Conservation (phyloP, 106 monocot species). For the Dioscorea alata region DNA sequence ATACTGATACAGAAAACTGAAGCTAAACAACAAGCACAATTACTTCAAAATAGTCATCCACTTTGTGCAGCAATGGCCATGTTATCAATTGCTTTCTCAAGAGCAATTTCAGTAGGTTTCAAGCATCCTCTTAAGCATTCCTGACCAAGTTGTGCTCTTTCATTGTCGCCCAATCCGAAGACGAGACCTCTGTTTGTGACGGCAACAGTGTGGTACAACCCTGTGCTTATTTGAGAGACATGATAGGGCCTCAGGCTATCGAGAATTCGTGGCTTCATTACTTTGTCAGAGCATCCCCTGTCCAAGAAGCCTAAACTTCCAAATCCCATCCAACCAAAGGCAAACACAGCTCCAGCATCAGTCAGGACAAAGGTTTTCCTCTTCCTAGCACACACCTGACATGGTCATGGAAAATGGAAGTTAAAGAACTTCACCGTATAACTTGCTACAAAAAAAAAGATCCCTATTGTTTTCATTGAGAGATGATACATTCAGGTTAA, state of each 20-base stretch:
- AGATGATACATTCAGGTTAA: no score
- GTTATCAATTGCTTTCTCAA: constrained; percentile 28
- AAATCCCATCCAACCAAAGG: constrained; percentile 96
- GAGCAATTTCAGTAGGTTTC: constrained; percentile 75
- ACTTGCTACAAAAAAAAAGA: no score
- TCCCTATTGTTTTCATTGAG: no score
- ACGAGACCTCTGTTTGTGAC: constrained; percentile 66
- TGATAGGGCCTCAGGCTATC: constrained; percentile 50
- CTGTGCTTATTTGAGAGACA: constrained; percentile 84
- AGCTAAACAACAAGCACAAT: no score
- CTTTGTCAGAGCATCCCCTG: constrained; percentile 76
- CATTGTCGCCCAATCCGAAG: constrained; percentile 93
- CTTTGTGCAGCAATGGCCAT: constrained; percentile 35
- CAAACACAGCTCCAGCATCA: constrained; percentile 74
- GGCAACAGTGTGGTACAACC: constrained; percentile 91
- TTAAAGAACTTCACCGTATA: no score
- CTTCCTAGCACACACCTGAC: constrained; percentile 97
- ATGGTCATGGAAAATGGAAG: background rate
- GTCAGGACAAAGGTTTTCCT: constrained; percentile 89
- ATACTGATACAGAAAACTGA: no score
- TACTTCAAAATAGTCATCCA: constrained; percentile 10
- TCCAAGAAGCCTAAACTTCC: constrained; percentile 87
- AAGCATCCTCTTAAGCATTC: constrained; percentile 66
- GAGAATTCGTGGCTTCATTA: constrained; percentile 69
- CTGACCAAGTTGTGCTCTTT: constrained; percentile 82